phyloP scores from a whole-genome alignment of 2,329 filamentous ascomycete species.

The Zymoseptoria brevis region DNA sequence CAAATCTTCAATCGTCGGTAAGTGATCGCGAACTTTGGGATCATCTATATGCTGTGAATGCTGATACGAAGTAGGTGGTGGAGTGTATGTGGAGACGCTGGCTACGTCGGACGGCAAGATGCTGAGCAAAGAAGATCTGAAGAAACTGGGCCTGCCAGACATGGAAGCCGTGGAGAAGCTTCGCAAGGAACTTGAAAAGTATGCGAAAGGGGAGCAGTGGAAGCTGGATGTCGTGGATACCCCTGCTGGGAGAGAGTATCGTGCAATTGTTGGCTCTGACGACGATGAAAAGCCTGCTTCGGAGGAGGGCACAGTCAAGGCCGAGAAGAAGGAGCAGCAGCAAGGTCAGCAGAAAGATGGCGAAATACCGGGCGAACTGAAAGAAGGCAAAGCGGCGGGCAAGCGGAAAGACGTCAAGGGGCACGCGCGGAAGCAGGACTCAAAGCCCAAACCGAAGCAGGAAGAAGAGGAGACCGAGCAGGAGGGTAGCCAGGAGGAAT shows the following conservation, averaged over 20 bases:
- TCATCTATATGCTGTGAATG: not conserved
- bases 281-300: slow-evolving; percentile 36
- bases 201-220: slow-evolving; percentile 68
- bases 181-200: slow-evolving; percentile 57
- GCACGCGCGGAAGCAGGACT: slow-evolving; percentile 21
- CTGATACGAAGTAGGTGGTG: slow-evolving; percentile 29
- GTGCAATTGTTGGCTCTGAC: slow-evolving; percentile 59
- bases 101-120: slow-evolving; percentile 50
- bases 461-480: slow-evolving; percentile 1
- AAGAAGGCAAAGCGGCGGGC: not conserved
- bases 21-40: not conserved
- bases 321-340: slow-evolving; percentile 34
- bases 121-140: slow-evolving; percentile 37
- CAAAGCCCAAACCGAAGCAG: slow-evolving; percentile 1
- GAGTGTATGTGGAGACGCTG: slow-evolving; percentile 44
- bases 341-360: slow-evolving; percentile 30
- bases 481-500: slow-evolving; percentile 22
- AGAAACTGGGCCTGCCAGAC: slow-evolving; percentile 56
- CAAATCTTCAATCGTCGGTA: slow-evolving; percentile 38
- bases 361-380: slow-evolving; percentile 7
- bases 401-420: slow-evolving; percentile 5
- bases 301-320: slow-evolving; percentile 26
- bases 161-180: slow-evolving; percentile 64
- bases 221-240: slow-evolving; percentile 71
- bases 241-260: slow-evolving; percentile 56